Base-by-base conservation (phyloP, 2,329 filamentous ascomycete species). In the Xylariales sp. region DNA sequence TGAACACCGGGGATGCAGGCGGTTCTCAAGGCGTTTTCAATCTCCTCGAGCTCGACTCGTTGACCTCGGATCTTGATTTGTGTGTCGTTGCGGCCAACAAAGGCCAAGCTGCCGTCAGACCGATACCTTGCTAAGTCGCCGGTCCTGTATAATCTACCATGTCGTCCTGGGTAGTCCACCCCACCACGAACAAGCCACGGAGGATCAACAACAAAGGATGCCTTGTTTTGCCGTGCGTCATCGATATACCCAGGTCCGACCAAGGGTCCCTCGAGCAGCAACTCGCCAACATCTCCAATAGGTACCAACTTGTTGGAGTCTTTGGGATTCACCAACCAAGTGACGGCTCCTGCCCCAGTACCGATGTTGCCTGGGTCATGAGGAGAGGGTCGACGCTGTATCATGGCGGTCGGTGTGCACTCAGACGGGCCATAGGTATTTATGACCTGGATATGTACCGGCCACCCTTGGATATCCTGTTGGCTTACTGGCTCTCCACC, bases 181-280 rank as follows among this genome's bases (percentile, higher is more conserved):
- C 24, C 27, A 11, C 27, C 16, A 8, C 24, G 32, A 14, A 19
- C 36, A 12, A 23, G 36, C 36, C 36, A 38, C n/a, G 36, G 30
- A 53, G 48, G 38, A 45, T 35, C 28, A 13, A 17, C 8, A 6
- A 38, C 17, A 29, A 38, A 38, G 16, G 36, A 27, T 24, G 24
- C 27, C 3, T 18, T 19, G 10, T 27, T 38, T n/a, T 32, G 24
- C 14, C 25, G 27, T 15, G 27, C 19, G 5, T 27, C 25, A 20
- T 24, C 18, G 11, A 38, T n/a, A 25, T 37, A 41, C 29, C 31
- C 20, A 12, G 17, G 35, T 29, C 28, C 36, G n/a, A 40, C 12
- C 13, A 34, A 13, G 20, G 38, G 30, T 8, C 38, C 31, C 18
- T 40, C 38, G 12, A 40, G 16, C 25, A 35, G 15, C 10, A 40